Evolutionary conservation across 2,329 filamentous ascomycete species (phyloP).

Genomic region (Plectosphaerella plurivora): DNA sequence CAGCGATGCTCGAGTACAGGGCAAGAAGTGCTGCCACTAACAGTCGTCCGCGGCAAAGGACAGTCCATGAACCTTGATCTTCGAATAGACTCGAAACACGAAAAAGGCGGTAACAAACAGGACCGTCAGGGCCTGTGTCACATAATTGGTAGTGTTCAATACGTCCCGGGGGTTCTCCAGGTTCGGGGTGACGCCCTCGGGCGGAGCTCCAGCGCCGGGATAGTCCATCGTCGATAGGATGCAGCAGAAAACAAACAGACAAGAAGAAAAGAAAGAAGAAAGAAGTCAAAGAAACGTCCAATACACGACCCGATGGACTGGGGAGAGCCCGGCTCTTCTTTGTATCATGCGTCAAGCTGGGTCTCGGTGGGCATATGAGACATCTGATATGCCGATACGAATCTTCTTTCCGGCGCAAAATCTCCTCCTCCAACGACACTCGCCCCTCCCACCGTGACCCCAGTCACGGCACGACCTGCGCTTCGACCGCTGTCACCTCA

Average conservation of each 20-base stretch:
- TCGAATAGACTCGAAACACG: slow-evolving; percentile 18
- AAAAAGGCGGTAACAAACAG: slow-evolving; percentile 19
- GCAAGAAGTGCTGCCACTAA: slow-evolving; percentile 7
- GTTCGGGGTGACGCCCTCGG: slow-evolving; percentile 18
- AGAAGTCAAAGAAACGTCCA: neutral
- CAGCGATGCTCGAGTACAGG: neutral
- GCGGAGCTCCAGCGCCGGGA: slow-evolving; percentile 12
- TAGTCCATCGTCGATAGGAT: neutral
- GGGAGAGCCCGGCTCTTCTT: too few species aligned
- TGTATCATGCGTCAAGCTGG: too few species aligned
- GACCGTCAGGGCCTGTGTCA: slow-evolving; percentile 21
- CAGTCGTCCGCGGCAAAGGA: slow-evolving; percentile 19
- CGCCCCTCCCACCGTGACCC: too few species aligned
- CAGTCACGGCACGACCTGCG: too few species aligned
- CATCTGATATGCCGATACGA: too few species aligned
- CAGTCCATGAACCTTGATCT: slow-evolving; percentile 12
- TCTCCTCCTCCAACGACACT: too few species aligned
- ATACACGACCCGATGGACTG: too few species aligned
- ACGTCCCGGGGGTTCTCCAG: slow-evolving; percentile 19
- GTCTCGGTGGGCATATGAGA: too few species aligned
- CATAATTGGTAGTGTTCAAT: slow-evolving; percentile 18
- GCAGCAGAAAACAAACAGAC: neutral
- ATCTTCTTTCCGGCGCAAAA: too few species aligned
- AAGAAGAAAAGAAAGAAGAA: neutral
- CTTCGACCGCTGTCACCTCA: too few species aligned